Base-by-base conservation (phyloP, 1,284 basidiomycete species). In the Pterulicium gracile region DNA sequence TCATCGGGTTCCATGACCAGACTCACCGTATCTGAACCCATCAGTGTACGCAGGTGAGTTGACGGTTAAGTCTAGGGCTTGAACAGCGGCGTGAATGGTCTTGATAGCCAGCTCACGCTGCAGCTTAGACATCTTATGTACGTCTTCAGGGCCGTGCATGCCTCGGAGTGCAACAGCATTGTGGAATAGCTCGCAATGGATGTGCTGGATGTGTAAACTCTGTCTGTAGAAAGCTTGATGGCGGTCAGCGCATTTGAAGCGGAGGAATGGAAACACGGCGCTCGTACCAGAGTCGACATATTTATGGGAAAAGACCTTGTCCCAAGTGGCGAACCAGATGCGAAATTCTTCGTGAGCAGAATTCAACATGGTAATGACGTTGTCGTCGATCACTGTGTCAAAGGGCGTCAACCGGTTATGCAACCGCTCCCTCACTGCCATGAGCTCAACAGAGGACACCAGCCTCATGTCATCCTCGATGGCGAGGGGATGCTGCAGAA, bases 391-490 rank as follows among this genome's bases (percentile, higher is more conserved):
- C 10, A 78, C 74, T 2, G 73, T 73, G 53, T 88, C 82, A 42
- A 78, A 73, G 14, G 81, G 81, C 22, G 77, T 72, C 32, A 89
- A 63, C 10, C 73, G 73, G 56, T 87, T 85, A 54, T 86, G 76
- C 3, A 87, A 70, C 24, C 78, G 69, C 58, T 89, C 86, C 44
- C 87, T 77, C 51, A 88, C 77, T n/a, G 76, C 76, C 76, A 88
- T 86, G 46, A 89, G 71, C 56, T 89, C 88, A 17, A 92, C 87
- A 1, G 89, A 94, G 4, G 91, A 93, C 15, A 95, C 88, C n/a
- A 96, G 77, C 39, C 92, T 81, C 75, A 90, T 92, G 56, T 96
- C 92, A 51, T 94, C 91, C 54, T 90, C 84, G 53, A 93, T 88
- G 4, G 88, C 79, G 17, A 94, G 67, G 13, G 92, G 92, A 59